Evolutionary conservation across 1,139 yeast genomes (phyloP), one percentile per base, ranked within the genome.

Genomic region (Yamadazyma triangularis): DNA sequence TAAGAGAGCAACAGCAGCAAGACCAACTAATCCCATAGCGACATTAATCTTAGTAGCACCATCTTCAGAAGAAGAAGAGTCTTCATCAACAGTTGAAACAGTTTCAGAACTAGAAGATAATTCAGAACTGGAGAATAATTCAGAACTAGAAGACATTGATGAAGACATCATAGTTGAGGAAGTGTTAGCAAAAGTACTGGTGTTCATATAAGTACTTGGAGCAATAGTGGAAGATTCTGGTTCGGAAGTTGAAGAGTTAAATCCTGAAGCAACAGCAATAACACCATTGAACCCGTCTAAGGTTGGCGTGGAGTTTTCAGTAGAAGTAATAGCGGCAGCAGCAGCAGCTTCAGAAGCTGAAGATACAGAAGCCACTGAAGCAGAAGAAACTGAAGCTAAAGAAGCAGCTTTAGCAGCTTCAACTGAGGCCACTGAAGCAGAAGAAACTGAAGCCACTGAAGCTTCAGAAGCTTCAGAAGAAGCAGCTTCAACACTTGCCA

Each of bases 1-100:
- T 37, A 72, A 52, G 41, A 74, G 63, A 34, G 74, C 72, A 43
- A 67, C 53, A 27, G 70, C 62, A 39, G 70, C 52, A 32, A 72
- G 48, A 45, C 79, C 79, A 34, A 72, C 48, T 14, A 72, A 58
- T 27, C 73, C 70, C 27, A 49, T 42, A 35, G 58, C 48, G 24
- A 48, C 51, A 44, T 63, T 58, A 40, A 49, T 53, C 11, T 40
- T 53, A 61, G 58, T 58, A 31, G 63, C 73, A 26, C 53, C 62
- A 30, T 57, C 59, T 16, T 38, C 38, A 24, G 52, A 39, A 12
- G 38, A 22, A 13, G 35, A 22, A 9, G 36, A 40, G 12, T 33
- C 41, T 11, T 36, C 43, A 13, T 30, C 34, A 27, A 24, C 36
- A 25, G 48, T 31, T 7, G 50, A 33, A 14, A 43, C 39, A 24